Evolutionary conservation across 352 stramenopile species (phyloP).

Genomic region (Globisporangium camurandrum): DNA sequence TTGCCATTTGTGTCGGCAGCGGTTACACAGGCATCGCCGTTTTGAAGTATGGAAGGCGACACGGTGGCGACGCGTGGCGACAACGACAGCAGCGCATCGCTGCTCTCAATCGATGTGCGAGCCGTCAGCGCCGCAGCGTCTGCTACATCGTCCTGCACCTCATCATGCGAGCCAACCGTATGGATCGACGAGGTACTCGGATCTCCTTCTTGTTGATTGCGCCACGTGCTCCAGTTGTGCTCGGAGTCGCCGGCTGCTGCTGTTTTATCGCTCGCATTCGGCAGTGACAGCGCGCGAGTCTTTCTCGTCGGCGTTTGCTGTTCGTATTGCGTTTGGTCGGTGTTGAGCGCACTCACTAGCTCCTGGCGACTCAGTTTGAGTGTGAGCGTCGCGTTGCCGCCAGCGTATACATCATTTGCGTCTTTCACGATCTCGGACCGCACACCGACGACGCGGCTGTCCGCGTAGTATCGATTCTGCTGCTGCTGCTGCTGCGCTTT

Average conservation of each 20-base stretch:
- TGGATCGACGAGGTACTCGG: conserved; percentile 1
- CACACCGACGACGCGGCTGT: conserved; percentile 22
- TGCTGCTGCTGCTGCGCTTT: no score
- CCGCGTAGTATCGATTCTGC: conserved; percentile 19
- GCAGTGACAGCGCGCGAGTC: conserved; percentile 11
- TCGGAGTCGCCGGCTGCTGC: not conserved
- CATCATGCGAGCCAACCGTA: conserved; percentile 5
- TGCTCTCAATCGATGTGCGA: no score
- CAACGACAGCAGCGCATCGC: no score
- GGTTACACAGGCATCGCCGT: not conserved
- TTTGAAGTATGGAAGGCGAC: not conserved
- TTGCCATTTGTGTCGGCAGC: not conserved
- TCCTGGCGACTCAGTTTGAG: conserved; percentile 12
- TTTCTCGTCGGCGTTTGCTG: conserved; percentile 2
- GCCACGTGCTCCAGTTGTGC: not conserved
- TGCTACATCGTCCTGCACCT: conserved; percentile 4
- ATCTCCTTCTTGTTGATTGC: not conserved
- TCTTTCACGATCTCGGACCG: conserved; percentile 3
- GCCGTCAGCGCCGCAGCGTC: not conserved
- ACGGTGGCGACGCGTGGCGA: not conserved
- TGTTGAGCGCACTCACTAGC: conserved; percentile 2
- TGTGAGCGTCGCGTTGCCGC: conserved; percentile 11
- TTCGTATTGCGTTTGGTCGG: not conserved
- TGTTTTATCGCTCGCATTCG: conserved; percentile 2
- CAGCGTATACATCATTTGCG: not conserved